These are phyloP conservation scores for Gynochthodes officinalis DNA, from an alignment of 257 asterid species.

Conservation along the genomic window DNA sequence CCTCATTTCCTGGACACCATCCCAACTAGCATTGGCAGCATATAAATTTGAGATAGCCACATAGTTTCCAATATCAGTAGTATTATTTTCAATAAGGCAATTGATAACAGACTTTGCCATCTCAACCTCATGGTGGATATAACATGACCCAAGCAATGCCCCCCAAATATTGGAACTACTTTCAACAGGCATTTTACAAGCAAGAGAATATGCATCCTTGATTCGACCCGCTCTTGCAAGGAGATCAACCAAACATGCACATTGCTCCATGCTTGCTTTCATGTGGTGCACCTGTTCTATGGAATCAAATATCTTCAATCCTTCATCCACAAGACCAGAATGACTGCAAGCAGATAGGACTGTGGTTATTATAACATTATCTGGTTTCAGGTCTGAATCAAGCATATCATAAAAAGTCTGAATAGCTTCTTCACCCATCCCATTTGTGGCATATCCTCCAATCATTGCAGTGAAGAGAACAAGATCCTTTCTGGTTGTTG, in stretches of 20 bases:
- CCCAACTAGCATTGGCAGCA: constrained; percentile 83
- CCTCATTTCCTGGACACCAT: constrained; percentile 71
- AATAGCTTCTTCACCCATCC: constrained; percentile 67
- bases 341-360: constrained; percentile 82
- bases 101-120: constrained; percentile 49
- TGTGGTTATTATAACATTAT: constrained; percentile 64
- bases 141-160: constrained; percentile 68
- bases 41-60: constrained; percentile 69
- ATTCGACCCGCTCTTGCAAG: constrained; percentile 71
- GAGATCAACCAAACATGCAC: constrained; percentile 81
- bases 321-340: constrained; percentile 73
- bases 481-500: constrained; percentile 54
- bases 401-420: constrained; percentile 54
- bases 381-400: constrained; percentile 54
- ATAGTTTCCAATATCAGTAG: constrained; percentile 58
- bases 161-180: constrained; percentile 73
- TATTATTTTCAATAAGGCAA: constrained; percentile 37
- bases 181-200: constrained; percentile 52
- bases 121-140: constrained; percentile 61
- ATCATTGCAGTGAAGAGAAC: constrained; percentile 75
- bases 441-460: constrained; percentile 89
- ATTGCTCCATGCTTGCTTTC: constrained; percentile 73
- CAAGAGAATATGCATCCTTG: constrained; percentile 59
- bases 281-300: constrained; percentile 42
- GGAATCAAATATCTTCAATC: constrained; percentile 55